Base-by-base conservation (phyloP, 352 stramenopile genomes). In the Pythium biforme region DNA sequence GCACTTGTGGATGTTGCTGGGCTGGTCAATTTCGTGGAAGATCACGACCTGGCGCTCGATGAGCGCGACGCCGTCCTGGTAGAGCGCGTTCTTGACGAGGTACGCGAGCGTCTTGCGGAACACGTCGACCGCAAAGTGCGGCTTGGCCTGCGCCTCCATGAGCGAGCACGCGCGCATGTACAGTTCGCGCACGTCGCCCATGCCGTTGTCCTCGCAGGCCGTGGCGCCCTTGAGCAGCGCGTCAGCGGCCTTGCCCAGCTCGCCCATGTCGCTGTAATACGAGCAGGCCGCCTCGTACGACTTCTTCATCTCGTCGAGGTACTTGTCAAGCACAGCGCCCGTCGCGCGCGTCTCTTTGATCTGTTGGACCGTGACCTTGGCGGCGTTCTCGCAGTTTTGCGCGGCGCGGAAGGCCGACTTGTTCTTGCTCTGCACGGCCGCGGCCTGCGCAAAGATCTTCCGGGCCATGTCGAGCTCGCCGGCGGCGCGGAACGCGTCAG, bases 81-180 rank as follows among this genome's bases (percentile, higher is more conserved):
- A 85, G 14, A 76, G 67, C 12, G 54, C 74, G 26, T 67, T 65
- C 55, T 91, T 90, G 27, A 86, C 76, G 27, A 92, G 51, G 50
- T 89, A 94, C n/a, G 61, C 76, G 52, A 90, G 60, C 52, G 83
- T 86, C 73, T 94, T 94, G 49, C 81, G 77, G 64, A 94, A 89
- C 59, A 79, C 76, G 29, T 94, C 85, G 19, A 94, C 76, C 0
- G 85, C 85, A 50, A 94, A 91, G 66, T 94, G 85, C 19, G 85
- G 85, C 60, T 92, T 94, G 59, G 82, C 79, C 68, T 94, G 85
- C 5, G 85, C 73, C 43, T 94, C 85, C 55, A 92, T 68, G 45
- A 94, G 72, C 49, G 82, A 80, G 67, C 85, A 94, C 7, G 85
- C 85, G 20, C 71, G 70, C 64, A 75, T 67, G 55, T 90, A 91